These are phyloP conservation scores for Penicillium herquei DNA, from an alignment of 495 filamentous ascomycete genomes.

Conservation along the genomic window DNA sequence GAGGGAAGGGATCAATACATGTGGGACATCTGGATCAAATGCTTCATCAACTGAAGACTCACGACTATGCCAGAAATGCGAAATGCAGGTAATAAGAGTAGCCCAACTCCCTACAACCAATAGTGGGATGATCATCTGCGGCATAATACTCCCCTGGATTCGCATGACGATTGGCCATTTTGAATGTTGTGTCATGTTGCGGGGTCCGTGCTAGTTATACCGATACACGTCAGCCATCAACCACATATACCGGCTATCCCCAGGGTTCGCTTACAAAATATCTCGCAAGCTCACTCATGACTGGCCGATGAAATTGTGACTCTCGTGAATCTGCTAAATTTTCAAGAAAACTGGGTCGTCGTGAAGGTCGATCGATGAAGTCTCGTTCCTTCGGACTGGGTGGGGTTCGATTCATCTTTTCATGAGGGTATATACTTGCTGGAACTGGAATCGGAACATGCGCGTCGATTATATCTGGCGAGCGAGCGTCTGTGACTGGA, in stretches of 20 bases:
- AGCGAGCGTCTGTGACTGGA: background rate
- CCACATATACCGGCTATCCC: background rate
- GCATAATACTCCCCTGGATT: conserved; percentile 77
- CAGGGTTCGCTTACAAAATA: conserved; percentile 39
- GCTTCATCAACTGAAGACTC: conserved; percentile 17
- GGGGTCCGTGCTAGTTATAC: conserved; percentile 52
- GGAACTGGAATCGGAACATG: conserved; percentile 5
- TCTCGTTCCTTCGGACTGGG: conserved; percentile 22
- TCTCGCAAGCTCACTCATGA: conserved; percentile 38
- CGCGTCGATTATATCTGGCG: conserved; percentile 15
- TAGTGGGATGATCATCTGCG: conserved; percentile 76
- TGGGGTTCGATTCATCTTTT: conserved; percentile 2
- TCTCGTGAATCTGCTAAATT: conserved; percentile 37
- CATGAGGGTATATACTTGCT: conserved; percentile 18
- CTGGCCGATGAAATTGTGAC: conserved; percentile 32
- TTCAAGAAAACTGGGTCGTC: conserved; percentile 38
- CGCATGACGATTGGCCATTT: conserved; percentile 80
- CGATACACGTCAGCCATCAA: background rate
- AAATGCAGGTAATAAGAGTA: conserved; percentile 64
- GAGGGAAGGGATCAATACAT: conserved; percentile 2
- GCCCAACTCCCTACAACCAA: conserved; percentile 67
- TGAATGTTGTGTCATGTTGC: conserved; percentile 71
- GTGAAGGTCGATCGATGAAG: conserved; percentile 28
- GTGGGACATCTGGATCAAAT: background rate
- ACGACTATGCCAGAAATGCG: conserved; percentile 49